Percentiles rank a stretch among this genome's conserved stretches.
Conservation (phyloP, 306 rosid genomes). For the Clitoria ternatea region DNA sequence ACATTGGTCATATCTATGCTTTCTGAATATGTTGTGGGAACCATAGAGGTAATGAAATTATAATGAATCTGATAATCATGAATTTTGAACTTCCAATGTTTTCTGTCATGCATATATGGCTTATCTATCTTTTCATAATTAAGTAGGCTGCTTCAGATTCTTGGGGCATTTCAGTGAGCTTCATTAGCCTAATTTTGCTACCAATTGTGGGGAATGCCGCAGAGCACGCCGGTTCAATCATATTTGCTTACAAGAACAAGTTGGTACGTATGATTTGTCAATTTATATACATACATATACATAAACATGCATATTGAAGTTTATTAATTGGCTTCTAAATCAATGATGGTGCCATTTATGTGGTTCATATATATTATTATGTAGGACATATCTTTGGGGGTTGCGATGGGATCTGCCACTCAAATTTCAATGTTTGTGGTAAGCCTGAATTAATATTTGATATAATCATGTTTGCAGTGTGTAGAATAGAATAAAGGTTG, state of each 20-base stretch:
- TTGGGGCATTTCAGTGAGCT: conserved; percentile 94
- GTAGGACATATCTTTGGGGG: conserved; percentile 83
- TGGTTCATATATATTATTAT: conserved; percentile 1
- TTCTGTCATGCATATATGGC: neutral
- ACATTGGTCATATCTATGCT: conserved; percentile 70
- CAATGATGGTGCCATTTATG: neutral
- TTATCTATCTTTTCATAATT: neutral
- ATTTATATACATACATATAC: neutral
- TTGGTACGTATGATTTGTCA: conserved; percentile 52
- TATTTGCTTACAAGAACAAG: conserved; percentile 91
- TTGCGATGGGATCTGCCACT: conserved; percentile 95
- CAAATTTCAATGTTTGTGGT: conserved; percentile 96
- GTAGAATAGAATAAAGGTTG: neutral
- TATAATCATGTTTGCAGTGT: neutral
- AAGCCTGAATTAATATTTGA: conserved; percentile 12
- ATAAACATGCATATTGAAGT: neutral
- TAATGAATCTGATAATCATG: neutral
- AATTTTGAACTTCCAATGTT: neutral
- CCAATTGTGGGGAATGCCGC: conserved; percentile 99
- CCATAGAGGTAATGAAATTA: conserved; percentile 66
- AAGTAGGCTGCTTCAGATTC: conserved; percentile 84
- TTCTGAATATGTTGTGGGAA: conserved; percentile 84
- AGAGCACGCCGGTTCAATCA: conserved; percentile 93
- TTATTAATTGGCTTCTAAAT: neutral
- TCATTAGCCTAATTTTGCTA: conserved; percentile 82